These are phyloP conservation scores for Digitaria exilis DNA, from an alignment of 202 grass and related monocot genomes.

Conservation along the genomic window DNA sequence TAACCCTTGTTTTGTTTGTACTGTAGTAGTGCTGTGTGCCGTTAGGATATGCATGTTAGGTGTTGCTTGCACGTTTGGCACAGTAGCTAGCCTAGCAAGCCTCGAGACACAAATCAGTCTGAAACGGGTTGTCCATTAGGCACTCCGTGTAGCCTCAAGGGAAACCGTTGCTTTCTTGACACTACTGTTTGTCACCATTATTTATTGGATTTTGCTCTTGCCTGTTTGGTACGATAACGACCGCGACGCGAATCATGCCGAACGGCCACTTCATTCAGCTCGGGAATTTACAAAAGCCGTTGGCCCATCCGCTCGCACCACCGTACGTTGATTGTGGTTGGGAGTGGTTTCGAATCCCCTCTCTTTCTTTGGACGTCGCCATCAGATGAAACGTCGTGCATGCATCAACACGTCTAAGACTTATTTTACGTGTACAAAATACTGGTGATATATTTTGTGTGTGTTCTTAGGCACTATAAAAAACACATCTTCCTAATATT, in stretches of 20 bases:
- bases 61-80: conserved; percentile 14
- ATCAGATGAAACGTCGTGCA: neutral
- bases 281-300: too few relatives aligned
- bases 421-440: neutral
- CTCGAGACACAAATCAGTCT: neutral
- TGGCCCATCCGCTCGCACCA: conserved; percentile 23
- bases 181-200: conserved; percentile 21
- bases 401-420: neutral
- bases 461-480: too few relatives aligned
- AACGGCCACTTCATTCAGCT: conserved; percentile 20
- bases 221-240: conserved; percentile 29
- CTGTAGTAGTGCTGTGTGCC: too few relatives aligned
- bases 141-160: neutral
- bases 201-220: conserved; percentile 12
- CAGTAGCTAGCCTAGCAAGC: neutral
- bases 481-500: too few relatives aligned
- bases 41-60: neutral
- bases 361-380: neutral
- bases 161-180: conserved; percentile 26
- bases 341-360: conserved; percentile 13
- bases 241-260: conserved; percentile 10
- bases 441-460: neutral
- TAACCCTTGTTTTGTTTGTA: neutral
- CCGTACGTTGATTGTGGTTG: conserved; percentile 28
- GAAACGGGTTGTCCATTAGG: neutral